phyloP scores from a whole-genome alignment of 2,329 filamentous ascomycete species.

The Calonectria pteridis region DNA sequence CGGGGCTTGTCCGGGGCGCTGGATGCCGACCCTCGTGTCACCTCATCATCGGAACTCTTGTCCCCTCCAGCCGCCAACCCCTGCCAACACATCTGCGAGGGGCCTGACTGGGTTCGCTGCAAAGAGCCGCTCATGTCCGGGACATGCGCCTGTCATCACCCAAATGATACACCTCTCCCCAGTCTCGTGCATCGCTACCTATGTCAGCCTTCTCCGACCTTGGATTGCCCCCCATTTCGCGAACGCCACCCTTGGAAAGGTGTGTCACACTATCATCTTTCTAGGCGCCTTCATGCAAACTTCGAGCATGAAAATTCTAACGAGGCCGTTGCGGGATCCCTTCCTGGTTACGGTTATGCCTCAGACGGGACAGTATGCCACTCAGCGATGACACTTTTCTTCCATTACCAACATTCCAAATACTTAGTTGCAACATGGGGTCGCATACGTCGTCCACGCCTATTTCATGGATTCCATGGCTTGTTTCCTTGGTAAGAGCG shows the following conservation, averaged over 20 bases:
- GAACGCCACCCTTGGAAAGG: constrained; percentile 39
- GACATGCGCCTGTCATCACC: constrained; percentile 19
- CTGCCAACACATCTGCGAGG: constrained; percentile 21
- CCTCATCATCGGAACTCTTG: constrained; percentile 29
- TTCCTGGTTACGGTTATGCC: neutral
- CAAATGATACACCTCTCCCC: constrained; percentile 15
- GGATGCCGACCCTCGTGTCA: constrained; percentile 30
- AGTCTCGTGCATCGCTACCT: constrained; percentile 13
- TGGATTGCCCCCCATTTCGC: constrained; percentile 4
- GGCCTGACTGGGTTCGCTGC: constrained; percentile 17
- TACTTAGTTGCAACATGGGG: neutral
- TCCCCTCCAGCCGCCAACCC: constrained; percentile 24
- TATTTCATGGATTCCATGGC: neutral
- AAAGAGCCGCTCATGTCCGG: constrained; percentile 29
- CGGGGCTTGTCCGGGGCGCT: constrained; percentile 19
- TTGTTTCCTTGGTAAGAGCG: neutral
- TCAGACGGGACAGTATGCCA: neutral
- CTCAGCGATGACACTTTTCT: neutral
- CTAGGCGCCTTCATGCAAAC: neutral
- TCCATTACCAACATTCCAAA: neutral
- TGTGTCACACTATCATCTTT: constrained; percentile 8
- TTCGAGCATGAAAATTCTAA: neutral
- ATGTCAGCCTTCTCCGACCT: constrained; percentile 21
- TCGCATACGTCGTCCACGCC: neutral
- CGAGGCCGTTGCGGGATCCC: neutral